Percentiles rank a stretch among this genome's conserved stretches.
phyloP scores from a whole-genome alignment of 2,329 filamentous ascomycete species.

The Nemania serpens region DNA sequence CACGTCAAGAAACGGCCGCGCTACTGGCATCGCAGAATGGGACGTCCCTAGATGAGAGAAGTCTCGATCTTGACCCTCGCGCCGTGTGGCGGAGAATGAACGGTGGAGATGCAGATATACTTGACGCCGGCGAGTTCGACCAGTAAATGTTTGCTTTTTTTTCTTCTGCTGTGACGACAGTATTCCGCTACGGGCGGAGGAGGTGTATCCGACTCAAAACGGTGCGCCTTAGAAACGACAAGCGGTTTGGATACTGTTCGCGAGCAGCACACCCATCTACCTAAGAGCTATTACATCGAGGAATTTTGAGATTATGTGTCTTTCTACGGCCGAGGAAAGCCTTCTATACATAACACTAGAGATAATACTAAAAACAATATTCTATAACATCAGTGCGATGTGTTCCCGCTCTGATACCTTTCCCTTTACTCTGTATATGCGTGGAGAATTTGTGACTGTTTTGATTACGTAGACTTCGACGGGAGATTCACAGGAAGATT shows the following conservation, averaged over 20 bases:
- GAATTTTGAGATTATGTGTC: neutral
- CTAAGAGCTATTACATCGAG: neutral
- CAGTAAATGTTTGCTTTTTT: conserved; percentile 20
- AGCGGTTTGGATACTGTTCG: neutral
- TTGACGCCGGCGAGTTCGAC: conserved; percentile 52
- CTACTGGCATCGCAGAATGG: conserved; percentile 42
- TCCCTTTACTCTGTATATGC: neutral
- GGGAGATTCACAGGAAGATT: no score
- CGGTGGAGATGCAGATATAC: conserved; percentile 46
- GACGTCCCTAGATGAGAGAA: conserved; percentile 39
- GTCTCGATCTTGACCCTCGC: conserved; percentile 45
- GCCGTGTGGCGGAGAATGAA: conserved; percentile 54
- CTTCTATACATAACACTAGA: no score
- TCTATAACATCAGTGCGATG: neutral
- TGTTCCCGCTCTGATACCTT: neutral
- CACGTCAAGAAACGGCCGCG: conserved; percentile 44
- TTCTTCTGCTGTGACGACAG: neutral
- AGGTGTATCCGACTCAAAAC: neutral
- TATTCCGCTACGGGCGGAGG: neutral
- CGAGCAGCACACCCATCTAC: neutral
- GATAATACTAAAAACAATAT: no score
- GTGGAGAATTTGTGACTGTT: no score
- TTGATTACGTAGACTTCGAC: no score
- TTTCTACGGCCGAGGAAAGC: no score
- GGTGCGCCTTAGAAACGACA: neutral